A percentile compares a stretch with the other conserved stretches of the same genome.
Conservation (phyloP, 305 asterid genomes). For the Fraxinus dipetala region DNA sequence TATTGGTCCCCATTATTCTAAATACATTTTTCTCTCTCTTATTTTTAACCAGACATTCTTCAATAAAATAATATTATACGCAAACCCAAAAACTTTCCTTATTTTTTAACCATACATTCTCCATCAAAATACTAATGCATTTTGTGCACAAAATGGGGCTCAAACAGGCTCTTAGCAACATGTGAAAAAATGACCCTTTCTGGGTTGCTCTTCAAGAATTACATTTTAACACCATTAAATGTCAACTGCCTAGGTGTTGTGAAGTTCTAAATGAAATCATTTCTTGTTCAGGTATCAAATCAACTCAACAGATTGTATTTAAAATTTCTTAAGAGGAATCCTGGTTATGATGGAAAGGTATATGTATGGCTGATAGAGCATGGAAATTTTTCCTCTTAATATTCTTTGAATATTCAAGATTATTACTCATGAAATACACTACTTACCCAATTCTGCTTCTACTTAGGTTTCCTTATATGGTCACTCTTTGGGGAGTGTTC, state of each 20-base stretch:
- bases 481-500: constrained; percentile 96
- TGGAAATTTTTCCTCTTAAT: constrained; percentile 10
- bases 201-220: background rate
- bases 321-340: constrained; percentile 93
- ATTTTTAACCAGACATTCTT: background rate
- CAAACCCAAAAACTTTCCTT: too few relatives aligned
- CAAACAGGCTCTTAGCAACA: background rate
- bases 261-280: constrained; percentile 13
- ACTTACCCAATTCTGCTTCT: constrained; percentile 3
- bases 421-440: constrained; percentile 19
- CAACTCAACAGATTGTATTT: constrained; percentile 80
- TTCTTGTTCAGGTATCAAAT: constrained; percentile 67
- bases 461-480: constrained; percentile 83
- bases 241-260: background rate
- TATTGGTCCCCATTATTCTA: background rate
- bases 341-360: constrained; percentile 98
- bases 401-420: constrained; percentile 12
- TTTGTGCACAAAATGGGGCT: background rate
- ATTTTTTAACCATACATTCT: background rate
- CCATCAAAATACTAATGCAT: background rate
- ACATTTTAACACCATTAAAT: background rate
- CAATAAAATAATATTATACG: too few relatives aligned
- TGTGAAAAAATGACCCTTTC: background rate
- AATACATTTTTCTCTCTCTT: background rate
- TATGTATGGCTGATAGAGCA: constrained; percentile 23